phyloP scores from a whole-genome alignment of 371 early-diverging fungal genomes.

The Polyrhizophydium stewartii region DNA sequence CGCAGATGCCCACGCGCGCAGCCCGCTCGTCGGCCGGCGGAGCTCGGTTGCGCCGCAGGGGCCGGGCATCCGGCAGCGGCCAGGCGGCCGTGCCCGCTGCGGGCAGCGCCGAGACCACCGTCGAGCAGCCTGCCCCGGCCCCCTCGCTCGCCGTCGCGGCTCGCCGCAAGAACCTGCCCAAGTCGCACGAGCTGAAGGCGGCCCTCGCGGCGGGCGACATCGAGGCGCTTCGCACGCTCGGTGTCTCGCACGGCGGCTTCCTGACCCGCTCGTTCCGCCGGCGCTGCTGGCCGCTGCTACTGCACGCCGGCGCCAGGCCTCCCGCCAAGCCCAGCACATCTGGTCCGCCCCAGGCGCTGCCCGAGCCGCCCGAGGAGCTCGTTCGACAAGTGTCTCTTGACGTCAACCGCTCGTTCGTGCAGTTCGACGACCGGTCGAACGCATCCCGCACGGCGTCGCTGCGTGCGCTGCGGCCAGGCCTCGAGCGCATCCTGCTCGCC shows the following conservation, averaged over 20 bases:
- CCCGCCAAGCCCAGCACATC: background rate
- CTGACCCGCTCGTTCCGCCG: slow-evolving; percentile 46
- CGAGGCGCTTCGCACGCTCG: slow-evolving; percentile 41
- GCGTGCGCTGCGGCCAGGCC: slow-evolving; percentile 7
- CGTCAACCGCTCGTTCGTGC: slow-evolving; percentile 22
- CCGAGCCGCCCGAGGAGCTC: too few relatives aligned
- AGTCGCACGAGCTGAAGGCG: slow-evolving; percentile 36
- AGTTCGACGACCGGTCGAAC: background rate
- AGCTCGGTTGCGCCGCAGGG: too few relatives aligned
- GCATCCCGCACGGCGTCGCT: background rate
- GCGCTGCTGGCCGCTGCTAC: slow-evolving; percentile 45
- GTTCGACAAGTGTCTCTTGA: slow-evolving; percentile 18
- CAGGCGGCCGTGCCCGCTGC: too few relatives aligned
- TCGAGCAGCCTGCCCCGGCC: too few relatives aligned
- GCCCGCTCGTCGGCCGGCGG: too few relatives aligned
- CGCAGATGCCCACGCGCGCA: too few relatives aligned
- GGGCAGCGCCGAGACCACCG: too few relatives aligned
- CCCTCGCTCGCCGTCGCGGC: background rate
- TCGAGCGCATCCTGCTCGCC: slow-evolving; percentile 44
- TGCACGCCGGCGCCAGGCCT: slow-evolving; percentile 4
- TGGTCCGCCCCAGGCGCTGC: background rate
- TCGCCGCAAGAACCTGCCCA: background rate
- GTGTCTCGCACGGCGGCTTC: slow-evolving; percentile 47
- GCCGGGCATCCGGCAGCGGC: too few relatives aligned
- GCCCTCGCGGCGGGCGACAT: slow-evolving; percentile 49